Percentiles rank a stretch among this genome's conserved stretches.
Conservation (phyloP, 2,329 filamentous ascomycete species). For the Talaromyces sp. region DNA sequence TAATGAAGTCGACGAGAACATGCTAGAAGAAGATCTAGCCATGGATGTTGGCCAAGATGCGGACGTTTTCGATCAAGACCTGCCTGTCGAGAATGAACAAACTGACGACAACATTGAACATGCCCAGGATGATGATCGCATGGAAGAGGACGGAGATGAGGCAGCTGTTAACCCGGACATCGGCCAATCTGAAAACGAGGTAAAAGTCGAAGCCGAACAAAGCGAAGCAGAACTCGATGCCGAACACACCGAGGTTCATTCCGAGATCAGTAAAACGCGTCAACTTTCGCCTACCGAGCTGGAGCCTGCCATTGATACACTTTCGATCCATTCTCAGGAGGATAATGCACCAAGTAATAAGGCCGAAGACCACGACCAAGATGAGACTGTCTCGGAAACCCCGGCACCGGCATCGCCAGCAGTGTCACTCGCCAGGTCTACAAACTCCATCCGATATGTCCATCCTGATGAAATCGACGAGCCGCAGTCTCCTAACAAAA, state of each 20-base stretch:
- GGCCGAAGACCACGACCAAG: not conserved
- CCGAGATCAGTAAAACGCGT: not conserved
- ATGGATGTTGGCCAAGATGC: not conserved
- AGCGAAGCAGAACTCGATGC: not conserved
- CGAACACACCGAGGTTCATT: not conserved
- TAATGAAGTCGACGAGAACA: slow-evolving; percentile 2
- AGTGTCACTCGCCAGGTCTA: not conserved
- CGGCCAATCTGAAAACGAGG: not conserved
- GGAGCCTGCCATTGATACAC: not conserved
- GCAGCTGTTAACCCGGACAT: not conserved
- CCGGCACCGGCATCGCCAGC: not conserved
- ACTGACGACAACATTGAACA: not conserved
- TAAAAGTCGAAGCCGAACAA: not conserved
- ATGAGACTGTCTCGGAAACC: not conserved
- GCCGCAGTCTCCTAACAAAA: not conserved
- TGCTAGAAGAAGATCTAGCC: slow-evolving; percentile 3
- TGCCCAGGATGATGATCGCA: not conserved
- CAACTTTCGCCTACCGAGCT: not conserved
- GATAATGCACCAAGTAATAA: not conserved
- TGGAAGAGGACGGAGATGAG: not conserved
- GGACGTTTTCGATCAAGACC: not conserved
- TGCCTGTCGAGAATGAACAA: not conserved
- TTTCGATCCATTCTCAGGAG: not conserved
- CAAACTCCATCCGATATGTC: not conserved
- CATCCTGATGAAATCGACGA: slow-evolving; percentile 8